Conservation (phyloP, 1,284 basidiomycete genomes). For the Fomes fomentarius region DNA sequence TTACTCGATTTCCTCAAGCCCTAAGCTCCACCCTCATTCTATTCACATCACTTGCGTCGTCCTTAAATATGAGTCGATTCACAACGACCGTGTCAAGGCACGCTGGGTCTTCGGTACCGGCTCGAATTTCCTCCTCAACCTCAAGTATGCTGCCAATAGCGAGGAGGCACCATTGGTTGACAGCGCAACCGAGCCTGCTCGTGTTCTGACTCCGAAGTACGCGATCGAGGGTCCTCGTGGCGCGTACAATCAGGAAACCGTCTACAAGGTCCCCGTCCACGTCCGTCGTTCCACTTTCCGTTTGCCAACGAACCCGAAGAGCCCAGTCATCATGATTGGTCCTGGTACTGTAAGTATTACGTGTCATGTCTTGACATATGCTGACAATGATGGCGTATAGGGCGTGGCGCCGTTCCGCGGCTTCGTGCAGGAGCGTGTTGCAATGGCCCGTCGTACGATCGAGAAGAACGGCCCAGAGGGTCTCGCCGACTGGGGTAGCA, state of each 20-base stretch:
- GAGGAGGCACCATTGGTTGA: constrained; percentile 52
- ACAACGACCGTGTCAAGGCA: constrained; percentile 50
- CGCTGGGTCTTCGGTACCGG: constrained; percentile 86
- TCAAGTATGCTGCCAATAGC: constrained; percentile 78
- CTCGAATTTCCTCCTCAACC: constrained; percentile 91
- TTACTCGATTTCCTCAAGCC: constrained; percentile 98
- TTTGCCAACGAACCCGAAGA: constrained; percentile 95
- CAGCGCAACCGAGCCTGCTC: constrained; percentile 37
- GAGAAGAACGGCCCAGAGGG: constrained; percentile 94
- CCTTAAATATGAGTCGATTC: constrained; percentile 82
- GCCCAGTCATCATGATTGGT: constrained; percentile 98
- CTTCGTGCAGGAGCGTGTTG: constrained; percentile 97
- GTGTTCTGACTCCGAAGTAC: constrained; percentile 70
- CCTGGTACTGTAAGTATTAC: constrained; percentile 85
- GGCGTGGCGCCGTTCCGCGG: constrained; percentile 99
- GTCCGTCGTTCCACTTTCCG: constrained; percentile 96
- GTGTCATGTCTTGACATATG: not conserved
- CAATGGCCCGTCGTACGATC: constrained; percentile 89
- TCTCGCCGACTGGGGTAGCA: constrained; percentile 92
- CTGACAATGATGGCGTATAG: constrained; percentile 40
- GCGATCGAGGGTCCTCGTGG: constrained; percentile 89
- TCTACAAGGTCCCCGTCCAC: constrained; percentile 91
- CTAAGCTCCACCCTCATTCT: constrained; percentile 85
- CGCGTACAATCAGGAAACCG: constrained; percentile 70
- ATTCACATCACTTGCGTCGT: constrained; percentile 97